phyloP scores from a whole-genome alignment of 1,284 basidiomycete species.

The Hypsizygus ulmarius region DNA sequence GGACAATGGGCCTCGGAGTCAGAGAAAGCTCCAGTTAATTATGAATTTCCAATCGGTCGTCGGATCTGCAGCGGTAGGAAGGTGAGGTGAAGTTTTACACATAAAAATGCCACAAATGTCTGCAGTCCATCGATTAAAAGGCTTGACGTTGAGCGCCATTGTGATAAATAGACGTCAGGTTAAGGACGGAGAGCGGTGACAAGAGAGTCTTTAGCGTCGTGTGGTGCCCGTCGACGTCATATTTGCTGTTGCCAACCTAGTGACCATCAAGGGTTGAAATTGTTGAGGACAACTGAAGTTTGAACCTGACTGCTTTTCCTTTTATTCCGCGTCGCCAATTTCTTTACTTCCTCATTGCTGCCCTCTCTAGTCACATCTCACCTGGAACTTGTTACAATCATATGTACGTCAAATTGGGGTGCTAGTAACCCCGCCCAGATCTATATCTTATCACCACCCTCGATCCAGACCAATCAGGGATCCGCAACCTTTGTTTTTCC shows the following conservation, averaged over 20 bases:
- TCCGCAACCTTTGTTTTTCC: slow-evolving; percentile 15
- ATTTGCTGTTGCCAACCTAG: slow-evolving; percentile 15
- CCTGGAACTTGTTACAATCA: not conserved
- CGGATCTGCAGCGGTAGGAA: no score
- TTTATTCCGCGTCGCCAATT: slow-evolving; percentile 1
- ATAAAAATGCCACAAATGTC: not conserved
- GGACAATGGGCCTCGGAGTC: no score
- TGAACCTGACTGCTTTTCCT: slow-evolving; percentile 5
- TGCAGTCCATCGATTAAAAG: not conserved
- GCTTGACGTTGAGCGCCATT: slow-evolving; percentile 11
- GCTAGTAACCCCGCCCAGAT: slow-evolving; percentile 5
- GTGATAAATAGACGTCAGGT: not conserved
- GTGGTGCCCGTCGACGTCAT: not conserved
- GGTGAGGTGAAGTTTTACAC: no score
- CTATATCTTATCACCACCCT: slow-evolving; percentile 15
- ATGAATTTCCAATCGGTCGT: no score
- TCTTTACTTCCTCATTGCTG: slow-evolving; percentile 4
- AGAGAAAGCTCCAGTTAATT: no score
- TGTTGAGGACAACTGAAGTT: not conserved
- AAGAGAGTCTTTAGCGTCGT: not conserved
- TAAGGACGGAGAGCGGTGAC: slow-evolving; percentile 5
- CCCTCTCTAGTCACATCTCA: not conserved
- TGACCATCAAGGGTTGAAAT: slow-evolving; percentile 16
- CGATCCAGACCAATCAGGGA: slow-evolving; percentile 17
- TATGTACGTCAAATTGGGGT: not conserved